A percentile compares a stretch with the other conserved stretches of the same genome.
Conservation (phyloP, 2,329 filamentous ascomycete species). For the Fusarium euwallaceae region DNA sequence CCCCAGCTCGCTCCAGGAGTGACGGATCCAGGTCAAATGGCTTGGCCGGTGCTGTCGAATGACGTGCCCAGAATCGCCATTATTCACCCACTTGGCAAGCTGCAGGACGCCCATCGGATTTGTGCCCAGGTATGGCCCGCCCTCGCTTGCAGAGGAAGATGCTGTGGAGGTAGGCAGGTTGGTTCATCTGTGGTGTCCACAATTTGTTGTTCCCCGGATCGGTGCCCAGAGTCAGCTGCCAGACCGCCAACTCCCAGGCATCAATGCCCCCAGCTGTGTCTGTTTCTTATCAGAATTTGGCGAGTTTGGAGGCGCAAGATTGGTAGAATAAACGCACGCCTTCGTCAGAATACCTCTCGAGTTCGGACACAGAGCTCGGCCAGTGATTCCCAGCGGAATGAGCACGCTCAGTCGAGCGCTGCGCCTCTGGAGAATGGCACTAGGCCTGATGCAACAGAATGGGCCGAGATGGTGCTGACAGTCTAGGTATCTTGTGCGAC, state of each 20-base stretch:
- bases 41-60: not conserved
- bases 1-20: not conserved
- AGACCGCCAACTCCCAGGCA: not conserved
- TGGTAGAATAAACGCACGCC: not conserved
- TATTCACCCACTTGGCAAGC: not conserved
- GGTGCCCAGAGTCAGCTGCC: not conserved
- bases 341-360: not conserved
- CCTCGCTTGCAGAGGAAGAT: not conserved
- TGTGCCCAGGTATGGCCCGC: not conserved
- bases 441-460: conserved; percentile 7
- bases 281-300: no score
- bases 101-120: not conserved
- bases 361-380: not conserved
- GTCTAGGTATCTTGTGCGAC: conserved; percentile 5
- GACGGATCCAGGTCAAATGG: not conserved
- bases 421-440: conserved; percentile 3
- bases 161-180: conserved; percentile 4
- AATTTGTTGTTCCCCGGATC: not conserved
- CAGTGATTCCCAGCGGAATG: not conserved
- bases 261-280: not conserved
- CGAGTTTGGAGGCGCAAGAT: not conserved
- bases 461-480: conserved; percentile 8
- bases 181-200: not conserved
- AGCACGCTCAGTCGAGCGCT: not conserved
- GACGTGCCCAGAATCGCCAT: not conserved